Percentiles rank a stretch among this genome's conserved stretches.
Conservation (phyloP, 352 stramenopile genomes). For the Phytophthora multivora region DNA sequence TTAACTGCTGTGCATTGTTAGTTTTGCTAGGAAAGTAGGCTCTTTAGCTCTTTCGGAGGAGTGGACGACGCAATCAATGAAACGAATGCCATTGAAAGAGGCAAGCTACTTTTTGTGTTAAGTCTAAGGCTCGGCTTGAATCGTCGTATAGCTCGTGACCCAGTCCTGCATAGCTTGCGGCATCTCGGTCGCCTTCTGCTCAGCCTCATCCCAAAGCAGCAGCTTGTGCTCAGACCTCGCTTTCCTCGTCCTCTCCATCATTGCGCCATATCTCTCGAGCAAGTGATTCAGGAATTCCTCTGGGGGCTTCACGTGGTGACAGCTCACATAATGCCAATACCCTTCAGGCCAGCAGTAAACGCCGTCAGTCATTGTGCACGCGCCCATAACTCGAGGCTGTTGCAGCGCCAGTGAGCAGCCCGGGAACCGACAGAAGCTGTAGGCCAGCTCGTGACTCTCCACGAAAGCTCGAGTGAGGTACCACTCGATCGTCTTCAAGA, state of each 20-base stretch:
- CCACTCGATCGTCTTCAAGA: slow-evolving; percentile 47
- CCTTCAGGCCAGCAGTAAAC: slow-evolving; percentile 81
- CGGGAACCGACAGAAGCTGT: slow-evolving; percentile 79
- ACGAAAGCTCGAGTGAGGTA: slow-evolving; percentile 70
- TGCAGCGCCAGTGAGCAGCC: slow-evolving; percentile 44
- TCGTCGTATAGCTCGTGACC: slow-evolving; percentile 68
- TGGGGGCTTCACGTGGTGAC: slow-evolving; percentile 70
- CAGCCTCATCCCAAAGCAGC: slow-evolving; percentile 58
- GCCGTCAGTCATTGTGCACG: slow-evolving; percentile 79
- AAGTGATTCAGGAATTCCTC: slow-evolving; percentile 66
- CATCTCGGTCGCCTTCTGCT: slow-evolving; percentile 44
- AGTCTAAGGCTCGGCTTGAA: slow-evolving; percentile 17
- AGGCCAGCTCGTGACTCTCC: slow-evolving; percentile 81
- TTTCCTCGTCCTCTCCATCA: slow-evolving; percentile 34
- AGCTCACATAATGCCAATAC: slow-evolving; percentile 72
- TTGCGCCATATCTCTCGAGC: slow-evolving; percentile 35
- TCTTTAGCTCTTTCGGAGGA: slow-evolving; percentile 3
- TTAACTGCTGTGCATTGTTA: slow-evolving; percentile 12
- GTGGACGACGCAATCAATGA: slow-evolving; percentile 18
- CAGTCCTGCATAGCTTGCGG: slow-evolving; percentile 67
- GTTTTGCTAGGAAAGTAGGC: slow-evolving; percentile 7
- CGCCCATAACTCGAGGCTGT: slow-evolving; percentile 61
- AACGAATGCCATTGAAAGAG: slow-evolving; percentile 29
- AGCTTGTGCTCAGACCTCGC: slow-evolving; percentile 35
- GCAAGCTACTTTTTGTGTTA: slow-evolving; percentile 1